Base-by-base conservation (phyloP, 177 flowering plant genomes). In the Vitis hybrid region DNA sequence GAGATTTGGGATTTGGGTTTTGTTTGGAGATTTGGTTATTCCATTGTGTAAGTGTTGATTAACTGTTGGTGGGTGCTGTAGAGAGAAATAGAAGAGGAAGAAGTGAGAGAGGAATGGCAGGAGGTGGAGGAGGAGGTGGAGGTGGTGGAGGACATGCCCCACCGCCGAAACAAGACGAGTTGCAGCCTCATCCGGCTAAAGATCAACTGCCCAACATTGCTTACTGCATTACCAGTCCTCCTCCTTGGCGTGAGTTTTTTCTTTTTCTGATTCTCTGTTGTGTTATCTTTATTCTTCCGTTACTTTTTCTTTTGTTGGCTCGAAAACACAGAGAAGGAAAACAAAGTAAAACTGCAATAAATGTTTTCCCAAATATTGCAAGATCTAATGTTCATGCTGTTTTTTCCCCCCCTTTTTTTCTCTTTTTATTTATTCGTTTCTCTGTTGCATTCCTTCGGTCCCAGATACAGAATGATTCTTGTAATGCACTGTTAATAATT, bases 161-260 rank as follows among this genome's bases (percentile, higher is more conserved):
- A 50, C 81, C 76, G 58, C 86, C 86, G 31, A 83, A 83, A 64
- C 86, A 80, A 60, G 87, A 85, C 16, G 94, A 90, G 77, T 79
- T 84, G 18, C 78, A 79, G 76, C 89, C 94, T 51, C 94, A 90
- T 71, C 92, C 90, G 19, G 88, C 78, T 1, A 90, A 73, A 67
- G 94, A 90, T 76, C 94, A 88, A 83, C 84, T 88, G 1, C 92
- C 92, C 5, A 82, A 74, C 71, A 79, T 89, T 71, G 73, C 87
- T 65, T 89, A 81, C 74, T 89, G 93, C 87, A 85, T 89, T 61
- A 85, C 88, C 10, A 89, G 93, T 67, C 93, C 91, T 56, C 93
- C 92, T 50, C 90, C 88, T 68, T 89, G 90, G 94, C 92, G 94
- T 89, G 49, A 82, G 90, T 80, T 12, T 10, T 8, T 50, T 57